Evolutionary conservation across 805 yeast species (phyloP).

Genomic region (Saccharomycopsis lassenensis): DNA sequence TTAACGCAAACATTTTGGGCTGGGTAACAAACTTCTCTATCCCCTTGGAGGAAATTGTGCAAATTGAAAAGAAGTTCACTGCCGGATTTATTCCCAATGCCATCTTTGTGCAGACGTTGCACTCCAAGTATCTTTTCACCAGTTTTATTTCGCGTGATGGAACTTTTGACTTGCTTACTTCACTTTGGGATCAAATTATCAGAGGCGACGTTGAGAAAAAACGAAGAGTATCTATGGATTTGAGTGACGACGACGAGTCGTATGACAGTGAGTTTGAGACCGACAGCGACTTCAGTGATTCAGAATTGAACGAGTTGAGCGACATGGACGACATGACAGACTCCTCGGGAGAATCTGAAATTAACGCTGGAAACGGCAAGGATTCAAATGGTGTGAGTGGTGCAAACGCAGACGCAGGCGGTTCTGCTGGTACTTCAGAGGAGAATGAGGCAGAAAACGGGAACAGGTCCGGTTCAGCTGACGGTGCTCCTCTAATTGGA

Average conservation of each 20-base stretch:
- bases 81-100: conserved; percentile 65
- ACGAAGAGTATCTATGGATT: neutral
- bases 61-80: conserved; percentile 53
- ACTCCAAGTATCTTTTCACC: conserved; percentile 53
- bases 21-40: conserved; percentile 50
- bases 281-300: no score
- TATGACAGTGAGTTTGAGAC: conserved; percentile 1
- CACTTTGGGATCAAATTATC: conserved; percentile 46
- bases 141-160: conserved; percentile 52
- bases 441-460: conserved; percentile 15
- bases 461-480: conserved; percentile 20
- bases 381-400: conserved; percentile 18
- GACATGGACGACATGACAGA: conserved; percentile 14
- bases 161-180: conserved; percentile 38
- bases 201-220: conserved; percentile 7
- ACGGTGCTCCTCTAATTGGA: conserved; percentile 28
- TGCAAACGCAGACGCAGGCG: no score
- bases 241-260: neutral
- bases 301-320: conserved; percentile 10
- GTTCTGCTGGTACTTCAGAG: conserved; percentile 8
- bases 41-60: conserved; percentile 50
- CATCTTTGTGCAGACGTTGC: conserved; percentile 49
- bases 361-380: no score
- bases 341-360: no score
- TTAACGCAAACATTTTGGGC: conserved; percentile 59